These are phyloP conservation scores for Paspalum notatum DNA, from an alignment of 176 grass and related monocot species.

Conservation along the genomic window DNA sequence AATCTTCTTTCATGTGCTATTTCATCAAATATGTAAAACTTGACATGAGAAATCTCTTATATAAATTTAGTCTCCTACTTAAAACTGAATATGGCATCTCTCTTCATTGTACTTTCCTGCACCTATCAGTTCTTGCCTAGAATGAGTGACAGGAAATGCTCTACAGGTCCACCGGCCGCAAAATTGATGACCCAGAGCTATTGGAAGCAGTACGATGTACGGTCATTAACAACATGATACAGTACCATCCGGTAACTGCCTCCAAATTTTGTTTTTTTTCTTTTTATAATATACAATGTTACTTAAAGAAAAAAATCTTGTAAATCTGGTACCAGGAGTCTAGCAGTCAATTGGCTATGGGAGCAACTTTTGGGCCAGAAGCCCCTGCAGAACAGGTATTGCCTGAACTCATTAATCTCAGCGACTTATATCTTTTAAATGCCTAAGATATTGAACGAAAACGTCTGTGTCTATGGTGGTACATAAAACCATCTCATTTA, in stretches of 20 bases:
- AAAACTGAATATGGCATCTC: constrained; percentile 40
- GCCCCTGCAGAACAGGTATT: constrained; percentile 66
- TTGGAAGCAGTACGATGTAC: constrained; percentile 93
- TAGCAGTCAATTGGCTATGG: constrained; percentile 95
- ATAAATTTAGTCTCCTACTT: constrained; percentile 38
- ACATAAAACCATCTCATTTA: constrained; percentile 6
- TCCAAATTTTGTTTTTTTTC: constrained; percentile 16
- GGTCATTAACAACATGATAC: constrained; percentile 92
- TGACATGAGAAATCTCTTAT: constrained; percentile 33
- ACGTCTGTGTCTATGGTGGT: neutral
- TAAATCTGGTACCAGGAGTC: constrained; percentile 68
- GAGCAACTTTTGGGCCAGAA: constrained; percentile 90
- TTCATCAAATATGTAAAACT: constrained; percentile 43
- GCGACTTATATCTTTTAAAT: constrained; percentile 8
- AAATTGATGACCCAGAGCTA: constrained; percentile 92
- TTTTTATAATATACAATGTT: constrained; percentile 13
- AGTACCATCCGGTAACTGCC: constrained; percentile 89
- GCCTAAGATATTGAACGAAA: constrained; percentile 26
- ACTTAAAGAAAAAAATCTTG: neutral
- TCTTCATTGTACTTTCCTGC: constrained; percentile 38
- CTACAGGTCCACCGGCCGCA: constrained; percentile 94
- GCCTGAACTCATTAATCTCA: constrained; percentile 21
- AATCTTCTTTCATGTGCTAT: constrained; percentile 34
- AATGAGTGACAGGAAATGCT: constrained; percentile 62
- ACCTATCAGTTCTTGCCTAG: constrained; percentile 51